Evolutionary conservation across 306 rosid genomes (phyloP).

Genomic region (Vigna angularis): DNA sequence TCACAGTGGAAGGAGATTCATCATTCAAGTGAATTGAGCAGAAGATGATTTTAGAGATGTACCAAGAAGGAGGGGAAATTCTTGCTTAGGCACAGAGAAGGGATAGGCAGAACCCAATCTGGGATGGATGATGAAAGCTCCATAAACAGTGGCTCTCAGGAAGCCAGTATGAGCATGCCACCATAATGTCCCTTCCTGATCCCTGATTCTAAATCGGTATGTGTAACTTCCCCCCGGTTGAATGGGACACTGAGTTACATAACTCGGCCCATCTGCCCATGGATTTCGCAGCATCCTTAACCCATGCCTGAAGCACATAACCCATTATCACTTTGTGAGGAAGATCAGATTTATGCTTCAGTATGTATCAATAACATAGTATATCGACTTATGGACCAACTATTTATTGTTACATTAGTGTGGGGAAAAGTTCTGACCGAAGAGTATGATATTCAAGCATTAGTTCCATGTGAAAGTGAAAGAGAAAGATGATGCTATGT

Average conservation of each 20-base stretch:
- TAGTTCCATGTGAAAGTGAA: conserved; percentile 10
- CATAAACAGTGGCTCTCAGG: conserved; percentile 95
- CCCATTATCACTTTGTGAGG: conserved; percentile 33
- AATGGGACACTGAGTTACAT: conserved; percentile 90
- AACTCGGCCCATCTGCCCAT: conserved; percentile 96
- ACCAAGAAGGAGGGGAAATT: conserved; percentile 81
- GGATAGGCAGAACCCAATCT: conserved; percentile 75
- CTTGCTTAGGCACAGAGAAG: conserved; percentile 67
- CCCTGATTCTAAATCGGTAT: conserved; percentile 73
- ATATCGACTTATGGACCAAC: not conserved
- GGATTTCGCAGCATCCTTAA: conserved; percentile 79
- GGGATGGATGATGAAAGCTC: conserved; percentile 83
- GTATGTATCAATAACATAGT: not conserved
- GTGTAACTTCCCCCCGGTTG: conserved; percentile 89
- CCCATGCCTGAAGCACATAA: conserved; percentile 75
- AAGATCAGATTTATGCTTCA: conserved; percentile 28
- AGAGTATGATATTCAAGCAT: not conserved
- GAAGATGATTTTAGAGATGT: conserved; percentile 19
- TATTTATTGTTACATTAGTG: not conserved
- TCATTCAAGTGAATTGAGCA: not conserved
- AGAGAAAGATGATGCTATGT: conserved; percentile 18
- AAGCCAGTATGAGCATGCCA: conserved; percentile 96
- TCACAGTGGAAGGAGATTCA: conserved; percentile 4
- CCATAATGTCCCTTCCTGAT: conserved; percentile 94
- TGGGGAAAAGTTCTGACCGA: not conserved